A percentile compares a stretch with the other conserved stretches of the same genome.
phyloP scores from a whole-genome alignment of 140 eudicot genomes.

The Oenanthe javanica region DNA sequence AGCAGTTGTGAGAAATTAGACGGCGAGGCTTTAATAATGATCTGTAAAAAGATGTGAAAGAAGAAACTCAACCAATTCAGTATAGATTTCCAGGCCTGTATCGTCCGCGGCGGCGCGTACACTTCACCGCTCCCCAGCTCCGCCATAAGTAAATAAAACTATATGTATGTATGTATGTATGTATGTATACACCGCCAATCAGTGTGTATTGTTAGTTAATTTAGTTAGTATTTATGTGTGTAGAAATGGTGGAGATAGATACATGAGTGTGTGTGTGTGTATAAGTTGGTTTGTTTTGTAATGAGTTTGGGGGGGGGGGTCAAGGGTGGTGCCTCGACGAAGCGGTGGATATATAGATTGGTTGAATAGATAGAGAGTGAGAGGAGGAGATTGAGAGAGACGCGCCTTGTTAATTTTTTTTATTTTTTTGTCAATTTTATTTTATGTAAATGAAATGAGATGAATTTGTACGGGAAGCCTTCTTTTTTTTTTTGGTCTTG shows the following conservation, averaged over 20 bases:
- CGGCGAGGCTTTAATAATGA: constrained; percentile 71
- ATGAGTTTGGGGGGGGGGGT: constrained; percentile 20
- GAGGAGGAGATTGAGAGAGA: constrained; percentile 19
- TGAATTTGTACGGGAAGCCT: too few species aligned
- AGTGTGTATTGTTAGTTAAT: too few species aligned
- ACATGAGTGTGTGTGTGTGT: background rate
- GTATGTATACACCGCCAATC: too few species aligned
- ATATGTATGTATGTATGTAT: too few species aligned
- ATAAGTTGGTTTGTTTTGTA: background rate
- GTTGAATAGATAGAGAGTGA: background rate
- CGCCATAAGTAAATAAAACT: constrained; percentile 30
- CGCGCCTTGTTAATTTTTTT: constrained; percentile 12
- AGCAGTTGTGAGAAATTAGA: constrained; percentile 44
- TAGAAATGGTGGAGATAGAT: background rate
- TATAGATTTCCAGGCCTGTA: constrained; percentile 74
- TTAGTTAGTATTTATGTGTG: background rate
- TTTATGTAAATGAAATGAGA: background rate
- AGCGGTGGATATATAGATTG: background rate
- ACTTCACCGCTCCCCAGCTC: constrained; percentile 67
- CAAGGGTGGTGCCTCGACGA: constrained; percentile 18
- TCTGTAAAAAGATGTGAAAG: constrained; percentile 94
- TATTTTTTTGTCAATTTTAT: too few species aligned
- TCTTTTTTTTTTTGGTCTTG: background rate
- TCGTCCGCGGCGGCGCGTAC: constrained; percentile 62
- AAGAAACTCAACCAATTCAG: constrained; percentile 82